These are phyloP conservation scores for Sungouiozyma intestinalis DNA, from an alignment of 805 yeast species.

Conservation along the genomic window DNA sequence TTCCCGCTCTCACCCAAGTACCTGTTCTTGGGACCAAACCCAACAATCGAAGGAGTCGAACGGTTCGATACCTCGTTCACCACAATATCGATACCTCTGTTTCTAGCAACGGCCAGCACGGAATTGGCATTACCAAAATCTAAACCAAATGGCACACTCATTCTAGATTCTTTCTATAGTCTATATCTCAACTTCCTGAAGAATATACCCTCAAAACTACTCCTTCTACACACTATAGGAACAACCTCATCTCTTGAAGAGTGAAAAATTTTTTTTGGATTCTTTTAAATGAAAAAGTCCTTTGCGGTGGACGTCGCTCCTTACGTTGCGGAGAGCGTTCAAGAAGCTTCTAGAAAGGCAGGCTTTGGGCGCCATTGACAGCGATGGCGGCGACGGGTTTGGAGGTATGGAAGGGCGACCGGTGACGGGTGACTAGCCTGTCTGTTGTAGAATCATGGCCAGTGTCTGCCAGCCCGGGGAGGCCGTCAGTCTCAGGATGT, in stretches of 20 bases:
- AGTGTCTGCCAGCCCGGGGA: constrained; percentile 79
- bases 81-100: constrained; percentile 96
- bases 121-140: constrained; percentile 94
- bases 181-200: no score
- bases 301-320: no score
- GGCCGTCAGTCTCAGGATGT: constrained; percentile 35
- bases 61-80: constrained; percentile 99
- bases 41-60: constrained; percentile 85
- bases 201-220: no score
- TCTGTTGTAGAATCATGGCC: constrained; percentile 39
- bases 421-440: constrained; percentile 7
- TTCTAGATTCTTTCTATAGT: no score
- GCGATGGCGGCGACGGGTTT: not conserved
- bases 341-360: not conserved
- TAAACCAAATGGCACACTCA: constrained; percentile 95
- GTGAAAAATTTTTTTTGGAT: not conserved
- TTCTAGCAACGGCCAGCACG: constrained; percentile 92
- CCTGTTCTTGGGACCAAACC: constrained; percentile 84
- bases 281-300: no score
- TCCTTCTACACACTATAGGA: not conserved
- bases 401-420: no score
- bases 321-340: not conserved
- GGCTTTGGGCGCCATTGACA: not conserved
- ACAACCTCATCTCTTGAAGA: not conserved
- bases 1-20: constrained; percentile 92